Percentiles rank a stretch among this genome's conserved stretches.
phyloP scores from a whole-genome alignment of 169 alveolate species.

The Eimeria falciformis region DNA sequence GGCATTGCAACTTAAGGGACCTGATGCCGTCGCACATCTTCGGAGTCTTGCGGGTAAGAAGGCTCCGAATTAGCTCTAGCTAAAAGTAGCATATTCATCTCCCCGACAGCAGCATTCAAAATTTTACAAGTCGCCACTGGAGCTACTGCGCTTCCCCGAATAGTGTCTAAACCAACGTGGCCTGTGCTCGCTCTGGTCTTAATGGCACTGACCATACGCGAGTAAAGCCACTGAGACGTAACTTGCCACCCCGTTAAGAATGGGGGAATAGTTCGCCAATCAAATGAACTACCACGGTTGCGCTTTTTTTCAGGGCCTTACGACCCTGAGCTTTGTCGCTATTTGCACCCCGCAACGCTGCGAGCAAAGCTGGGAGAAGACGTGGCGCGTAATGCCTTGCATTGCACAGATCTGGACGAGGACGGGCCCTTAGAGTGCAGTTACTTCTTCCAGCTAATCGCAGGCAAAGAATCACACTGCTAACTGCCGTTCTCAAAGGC shows the following conservation, averaged over 20 bases:
- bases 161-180: no score
- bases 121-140: background rate
- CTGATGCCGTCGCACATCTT: constrained; percentile 61
- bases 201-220: no score
- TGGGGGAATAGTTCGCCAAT: no score
- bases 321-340: constrained; percentile 92
- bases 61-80: background rate
- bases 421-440: constrained; percentile 91
- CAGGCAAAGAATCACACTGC: background rate
- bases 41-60: constrained; percentile 70
- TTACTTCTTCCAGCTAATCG: constrained; percentile 62
- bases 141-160: background rate
- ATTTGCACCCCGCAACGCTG: constrained; percentile 89
- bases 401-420: constrained; percentile 93
- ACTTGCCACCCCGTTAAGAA: no score
- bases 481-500: no score
- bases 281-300: no score
- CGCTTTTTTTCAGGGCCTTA: constrained; percentile 89
- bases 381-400: constrained; percentile 91
- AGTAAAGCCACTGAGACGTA: no score
- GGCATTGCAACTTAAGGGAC: constrained; percentile 85
- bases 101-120: background rate
- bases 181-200: no score
- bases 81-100: background rate
- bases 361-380: constrained; percentile 93